Evolutionary conservation across 768 basidiomycete species (phyloP).

Genomic region (Fomitopsis pulvina): DNA sequence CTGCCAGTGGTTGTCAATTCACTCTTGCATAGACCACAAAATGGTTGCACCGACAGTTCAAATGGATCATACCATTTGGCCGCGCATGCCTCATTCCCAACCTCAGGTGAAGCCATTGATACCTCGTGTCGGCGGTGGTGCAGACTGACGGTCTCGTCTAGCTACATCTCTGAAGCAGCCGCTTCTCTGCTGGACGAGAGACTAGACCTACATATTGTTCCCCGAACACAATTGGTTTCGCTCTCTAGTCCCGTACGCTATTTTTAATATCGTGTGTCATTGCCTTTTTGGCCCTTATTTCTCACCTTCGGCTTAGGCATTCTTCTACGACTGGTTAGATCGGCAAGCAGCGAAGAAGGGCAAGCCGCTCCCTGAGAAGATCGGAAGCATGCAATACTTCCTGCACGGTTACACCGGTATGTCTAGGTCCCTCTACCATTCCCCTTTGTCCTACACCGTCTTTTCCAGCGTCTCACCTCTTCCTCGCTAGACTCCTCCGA

Average conservation of each 20-base stretch:
- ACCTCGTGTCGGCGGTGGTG: background rate
- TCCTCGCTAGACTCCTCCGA: slow-evolving; percentile 75
- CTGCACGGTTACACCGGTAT: slow-evolving; percentile 75
- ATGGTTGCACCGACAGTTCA: slow-evolving; percentile 84
- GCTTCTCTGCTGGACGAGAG: slow-evolving; percentile 78
- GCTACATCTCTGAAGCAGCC: slow-evolving; percentile 86
- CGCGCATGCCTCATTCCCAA: slow-evolving; percentile 87
- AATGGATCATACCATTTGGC: slow-evolving; percentile 89
- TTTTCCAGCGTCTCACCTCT: no score
- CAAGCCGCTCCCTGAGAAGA: slow-evolving; percentile 78
- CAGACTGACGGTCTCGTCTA: slow-evolving; percentile 22
- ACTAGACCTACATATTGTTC: slow-evolving; percentile 74
- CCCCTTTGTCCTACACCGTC: no score
- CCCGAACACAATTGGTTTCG: slow-evolving; percentile 77
- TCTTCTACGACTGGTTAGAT: slow-evolving; percentile 92
- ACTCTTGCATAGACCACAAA: slow-evolving; percentile 60
- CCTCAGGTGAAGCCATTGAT: slow-evolving; percentile 46
- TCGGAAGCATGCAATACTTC: slow-evolving; percentile 88
- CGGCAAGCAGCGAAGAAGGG: slow-evolving; percentile 77
- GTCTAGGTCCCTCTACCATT: background rate
- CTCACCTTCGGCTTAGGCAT: slow-evolving; percentile 44
- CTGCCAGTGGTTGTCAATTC: background rate
- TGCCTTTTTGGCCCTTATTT: slow-evolving; percentile 5
- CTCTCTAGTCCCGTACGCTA: slow-evolving; percentile 58
- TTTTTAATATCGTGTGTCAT: background rate